Evolutionary conservation across 2,329 filamentous ascomycete species (phyloP).

Genomic region (Pezicula neosporulosa): DNA sequence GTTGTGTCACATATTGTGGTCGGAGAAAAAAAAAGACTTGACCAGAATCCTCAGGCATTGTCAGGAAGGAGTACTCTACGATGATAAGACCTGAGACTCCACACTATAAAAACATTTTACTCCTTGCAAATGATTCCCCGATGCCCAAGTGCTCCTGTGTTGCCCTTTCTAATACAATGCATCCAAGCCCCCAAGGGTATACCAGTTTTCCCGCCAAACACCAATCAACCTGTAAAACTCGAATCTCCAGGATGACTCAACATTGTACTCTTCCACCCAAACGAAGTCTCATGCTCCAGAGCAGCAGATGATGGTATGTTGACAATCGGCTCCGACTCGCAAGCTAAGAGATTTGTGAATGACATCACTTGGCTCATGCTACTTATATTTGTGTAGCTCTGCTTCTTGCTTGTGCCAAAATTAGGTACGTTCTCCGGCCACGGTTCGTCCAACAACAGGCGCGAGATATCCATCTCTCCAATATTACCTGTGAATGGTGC

Average conservation of each 20-base stretch:
- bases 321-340: neutral
- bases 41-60: no score
- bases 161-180: no score
- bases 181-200: no score
- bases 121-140: no score
- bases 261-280: neutral
- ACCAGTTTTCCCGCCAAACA: no score
- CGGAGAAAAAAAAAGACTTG: no score
- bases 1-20: no score
- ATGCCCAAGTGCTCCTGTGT: no score
- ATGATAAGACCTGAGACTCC: no score
- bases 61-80: no score
- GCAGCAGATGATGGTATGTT: neutral
- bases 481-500: conserved; percentile 38
- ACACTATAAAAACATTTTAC: no score
- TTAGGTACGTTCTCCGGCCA: conserved; percentile 17
- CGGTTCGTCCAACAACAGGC: conserved; percentile 54
- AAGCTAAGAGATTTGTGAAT: neutral
- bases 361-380: conserved; percentile 9
- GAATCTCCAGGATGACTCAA: neutral
- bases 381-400: conserved; percentile 23
- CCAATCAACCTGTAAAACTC: neutral
- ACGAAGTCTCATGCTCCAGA: neutral
- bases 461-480: conserved; percentile 60
- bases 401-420: conserved; percentile 19